Conservation (phyloP, 1,284 basidiomycete genomes). For the Trichosporon asahii region DNA sequence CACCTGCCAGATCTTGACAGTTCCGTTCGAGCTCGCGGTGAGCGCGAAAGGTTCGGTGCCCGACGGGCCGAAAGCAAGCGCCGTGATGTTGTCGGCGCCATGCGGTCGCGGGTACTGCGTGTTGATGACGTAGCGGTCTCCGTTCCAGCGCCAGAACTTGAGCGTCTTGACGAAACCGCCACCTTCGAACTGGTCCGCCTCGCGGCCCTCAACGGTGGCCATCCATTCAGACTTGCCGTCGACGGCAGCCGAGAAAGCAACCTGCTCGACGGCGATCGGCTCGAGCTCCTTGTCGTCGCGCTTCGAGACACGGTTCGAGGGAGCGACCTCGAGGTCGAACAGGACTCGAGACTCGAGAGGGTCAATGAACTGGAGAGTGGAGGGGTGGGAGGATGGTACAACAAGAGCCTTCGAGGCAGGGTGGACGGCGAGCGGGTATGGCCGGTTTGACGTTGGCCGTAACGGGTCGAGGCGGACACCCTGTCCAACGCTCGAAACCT, state of each 20-base stretch:
- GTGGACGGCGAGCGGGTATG: conserved; percentile 63
- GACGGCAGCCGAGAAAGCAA: conserved; percentile 59
- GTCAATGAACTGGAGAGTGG: conserved; percentile 87
- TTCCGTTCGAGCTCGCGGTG: conserved; percentile 50
- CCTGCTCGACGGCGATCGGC: conserved; percentile 70
- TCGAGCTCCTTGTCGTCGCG: conserved; percentile 75
- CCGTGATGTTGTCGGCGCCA: conserved; percentile 63
- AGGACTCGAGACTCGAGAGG: conserved; percentile 67
- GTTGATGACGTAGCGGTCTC: conserved; percentile 60
- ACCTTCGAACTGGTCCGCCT: conserved; percentile 59
- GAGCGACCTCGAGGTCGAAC: conserved; percentile 86
- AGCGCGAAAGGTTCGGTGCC: conserved; percentile 43
- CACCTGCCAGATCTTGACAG: conserved; percentile 54
- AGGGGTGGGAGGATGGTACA: conserved; percentile 89
- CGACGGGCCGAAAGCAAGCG: conserved; percentile 61
- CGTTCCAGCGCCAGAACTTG: conserved; percentile 73
- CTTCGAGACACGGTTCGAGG: conserved; percentile 85
- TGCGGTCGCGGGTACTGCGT: conserved; percentile 90
- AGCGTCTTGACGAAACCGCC: conserved; percentile 67
- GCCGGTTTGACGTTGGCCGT: conserved; percentile 29
- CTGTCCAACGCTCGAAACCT: conserved; percentile 64
- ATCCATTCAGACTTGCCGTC: conserved; percentile 68
- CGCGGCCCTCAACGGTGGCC: conserved; percentile 81
- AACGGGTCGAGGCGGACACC: conserved; percentile 45
- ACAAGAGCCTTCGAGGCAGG: conserved; percentile 68